Percentiles rank a stretch among this genome's conserved stretches.
Conservation (phyloP, 2,329 filamentous ascomycete species). For the Penicillium paneum region DNA sequence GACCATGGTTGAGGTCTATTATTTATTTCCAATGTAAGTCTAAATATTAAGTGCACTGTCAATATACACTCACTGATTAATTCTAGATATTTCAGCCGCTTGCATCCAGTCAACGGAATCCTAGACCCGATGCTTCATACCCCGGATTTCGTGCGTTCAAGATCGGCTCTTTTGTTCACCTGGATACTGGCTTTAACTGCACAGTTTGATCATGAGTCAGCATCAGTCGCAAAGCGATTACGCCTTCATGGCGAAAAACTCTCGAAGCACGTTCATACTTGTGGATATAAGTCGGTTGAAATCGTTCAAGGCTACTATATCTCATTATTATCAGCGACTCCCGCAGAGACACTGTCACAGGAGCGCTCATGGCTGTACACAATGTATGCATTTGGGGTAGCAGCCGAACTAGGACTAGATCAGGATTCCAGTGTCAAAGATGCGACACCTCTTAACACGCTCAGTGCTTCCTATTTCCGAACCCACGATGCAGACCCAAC, state of each 20-base stretch:
- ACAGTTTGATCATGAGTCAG: slow-evolving; percentile 26
- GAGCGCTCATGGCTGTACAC: slow-evolving; percentile 33
- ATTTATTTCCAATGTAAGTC: slow-evolving; percentile 28
- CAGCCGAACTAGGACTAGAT: slow-evolving; percentile 28
- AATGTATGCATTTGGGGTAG: slow-evolving; percentile 29
- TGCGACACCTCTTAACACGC: neutral
- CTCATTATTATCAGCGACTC: slow-evolving; percentile 27
- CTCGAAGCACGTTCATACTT: slow-evolving; percentile 28
- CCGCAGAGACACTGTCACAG: slow-evolving; percentile 25
- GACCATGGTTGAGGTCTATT: slow-evolving; percentile 27
- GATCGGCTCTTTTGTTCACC: slow-evolving; percentile 30
- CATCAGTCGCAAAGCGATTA: slow-evolving; percentile 23
- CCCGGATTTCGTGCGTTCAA: slow-evolving; percentile 24
- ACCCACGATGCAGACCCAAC: neutral
- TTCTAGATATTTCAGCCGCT: slow-evolving; percentile 26
- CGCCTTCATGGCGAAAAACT: slow-evolving; percentile 30
- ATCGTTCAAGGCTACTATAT: slow-evolving; percentile 35
- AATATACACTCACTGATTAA: neutral
- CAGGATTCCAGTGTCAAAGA: slow-evolving; percentile 6
- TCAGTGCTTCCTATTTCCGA: neutral
- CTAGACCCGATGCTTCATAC: slow-evolving; percentile 31
- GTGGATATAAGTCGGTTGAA: slow-evolving; percentile 30
- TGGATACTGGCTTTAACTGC: slow-evolving; percentile 33
- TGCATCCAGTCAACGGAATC: slow-evolving; percentile 32
- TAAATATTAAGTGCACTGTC: neutral